Evolutionary conservation across 2,329 filamentous ascomycete genomes (phyloP).

Genomic region (Claviceps sp.): DNA sequence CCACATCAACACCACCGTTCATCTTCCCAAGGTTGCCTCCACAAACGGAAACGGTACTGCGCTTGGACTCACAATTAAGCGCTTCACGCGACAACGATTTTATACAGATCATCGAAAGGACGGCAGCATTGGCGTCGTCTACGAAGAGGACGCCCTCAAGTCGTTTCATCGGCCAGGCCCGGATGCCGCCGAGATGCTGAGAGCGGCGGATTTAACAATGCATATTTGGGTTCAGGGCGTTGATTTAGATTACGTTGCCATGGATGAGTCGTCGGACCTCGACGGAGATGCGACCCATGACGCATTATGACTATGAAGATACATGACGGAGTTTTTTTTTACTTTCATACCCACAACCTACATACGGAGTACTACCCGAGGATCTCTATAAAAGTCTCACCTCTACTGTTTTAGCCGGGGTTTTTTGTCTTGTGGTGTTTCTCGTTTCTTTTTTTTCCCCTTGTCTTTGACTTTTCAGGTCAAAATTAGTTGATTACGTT

Average conservation of each 20-base stretch:
- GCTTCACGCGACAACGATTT: slow-evolving; percentile 4
- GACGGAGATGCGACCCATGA: not conserved
- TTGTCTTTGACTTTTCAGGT: too few relatives aligned
- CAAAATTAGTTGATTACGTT: too few relatives aligned
- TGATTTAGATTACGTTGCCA: slow-evolving; percentile 3
- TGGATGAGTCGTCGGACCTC: not conserved
- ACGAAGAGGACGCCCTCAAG: slow-evolving; percentile 6
- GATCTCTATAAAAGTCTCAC: too few relatives aligned
- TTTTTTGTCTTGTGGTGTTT: too few relatives aligned
- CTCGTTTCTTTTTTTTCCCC: too few relatives aligned
- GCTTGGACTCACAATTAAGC: not conserved
- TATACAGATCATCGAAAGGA: slow-evolving; percentile 4
- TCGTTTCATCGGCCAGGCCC: slow-evolving; percentile 1
- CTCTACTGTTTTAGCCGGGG: too few relatives aligned
- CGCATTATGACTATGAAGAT: not conserved
- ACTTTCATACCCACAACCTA: not conserved
- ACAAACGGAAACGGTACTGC: not conserved
- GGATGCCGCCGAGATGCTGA: not conserved
- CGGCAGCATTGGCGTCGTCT: slow-evolving; percentile 4
- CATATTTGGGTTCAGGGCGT: slow-evolving; percentile 6
- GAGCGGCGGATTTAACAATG: slow-evolving; percentile 5
- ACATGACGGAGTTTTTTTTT: not conserved
- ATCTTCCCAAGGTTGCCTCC: slow-evolving; percentile 1
- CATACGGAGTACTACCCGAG: too few relatives aligned
- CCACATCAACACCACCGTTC: not conserved